Percentiles rank a stretch among this genome's conserved stretches.
These are phyloP conservation scores for Rasamsonia emersonii DNA, from an alignment of 2,329 filamentous ascomycete species.

Conservation along the genomic window DNA sequence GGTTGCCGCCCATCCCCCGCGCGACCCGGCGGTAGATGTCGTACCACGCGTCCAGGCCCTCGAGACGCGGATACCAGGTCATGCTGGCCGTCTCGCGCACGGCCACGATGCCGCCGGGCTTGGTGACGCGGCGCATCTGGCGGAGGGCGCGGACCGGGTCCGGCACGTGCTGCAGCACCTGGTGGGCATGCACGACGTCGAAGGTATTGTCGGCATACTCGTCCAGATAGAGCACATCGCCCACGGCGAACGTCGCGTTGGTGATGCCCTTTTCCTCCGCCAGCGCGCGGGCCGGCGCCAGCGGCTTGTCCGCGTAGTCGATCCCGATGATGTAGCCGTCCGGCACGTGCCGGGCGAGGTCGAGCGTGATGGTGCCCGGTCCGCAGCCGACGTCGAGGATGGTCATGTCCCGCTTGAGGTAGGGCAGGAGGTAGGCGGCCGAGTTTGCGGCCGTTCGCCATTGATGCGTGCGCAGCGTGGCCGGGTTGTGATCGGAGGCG, in stretches of 20 bases:
- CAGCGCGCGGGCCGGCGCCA: slow-evolving; percentile 24
- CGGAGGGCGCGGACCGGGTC: slow-evolving; percentile 43
- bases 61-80: slow-evolving; percentile 24
- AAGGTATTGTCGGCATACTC: slow-evolving; percentile 39
- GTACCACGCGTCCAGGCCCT: slow-evolving; percentile 18
- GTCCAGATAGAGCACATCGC: slow-evolving; percentile 34
- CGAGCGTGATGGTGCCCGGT: slow-evolving; percentile 36
- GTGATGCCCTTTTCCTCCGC: slow-evolving; percentile 20
- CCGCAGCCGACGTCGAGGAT: slow-evolving; percentile 41
- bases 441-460: slow-evolving; percentile 29
- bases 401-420: slow-evolving; percentile 25
- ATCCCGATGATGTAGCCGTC: slow-evolving; percentile 31
- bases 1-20: slow-evolving; percentile 5
- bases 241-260: slow-evolving; percentile 28
- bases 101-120: slow-evolving; percentile 46
- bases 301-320: slow-evolving; percentile 26
- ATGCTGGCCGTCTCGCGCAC: slow-evolving; percentile 32
- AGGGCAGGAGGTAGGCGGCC: slow-evolving; percentile 31
- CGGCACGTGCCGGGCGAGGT: slow-evolving; percentile 28
- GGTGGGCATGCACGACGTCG: slow-evolving; percentile 52
- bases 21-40: slow-evolving; percentile 14
- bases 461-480: slow-evolving; percentile 27
- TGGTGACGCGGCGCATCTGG: slow-evolving; percentile 49
- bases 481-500: slow-evolving; percentile 30
- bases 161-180: slow-evolving; percentile 49